Evolutionary conservation across 2,329 filamentous ascomycete species (phyloP), one percentile per base, ranked within the genome.

Genomic region (Penicillium sp.): DNA sequence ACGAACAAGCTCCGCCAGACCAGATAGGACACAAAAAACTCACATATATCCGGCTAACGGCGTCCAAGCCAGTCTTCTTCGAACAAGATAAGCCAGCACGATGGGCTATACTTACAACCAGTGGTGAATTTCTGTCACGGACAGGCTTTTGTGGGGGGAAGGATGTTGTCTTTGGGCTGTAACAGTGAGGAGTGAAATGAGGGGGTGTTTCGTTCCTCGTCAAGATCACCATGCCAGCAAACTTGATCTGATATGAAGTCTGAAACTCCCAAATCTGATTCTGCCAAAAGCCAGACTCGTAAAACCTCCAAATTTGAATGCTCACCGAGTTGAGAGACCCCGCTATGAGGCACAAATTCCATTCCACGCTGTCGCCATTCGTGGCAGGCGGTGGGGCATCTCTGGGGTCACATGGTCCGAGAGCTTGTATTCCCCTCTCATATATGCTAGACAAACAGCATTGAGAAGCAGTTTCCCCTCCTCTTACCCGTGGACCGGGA

Each of bases 331-430:
- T 31, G 62, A 63, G 38, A 54, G 38, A 30, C 50, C 49, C 55
- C 60, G 50, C 50, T 47, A 50, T 55, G 60, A 50, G 60, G 55
- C 55, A 55, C 56, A 53, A 63, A 66, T 29, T 55, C 60, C 55
- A 38, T 21, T 5, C 29, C 41, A 49, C 7, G 2, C 52, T 17
- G 7, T 19, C 29, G 38, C 54, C 51, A 61, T 26, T 26, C 26
- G 26, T 26, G 56, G 48, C 64, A 65, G 64, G 66, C 67, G 67
- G 67, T 69, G 62, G 66, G 49, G 68, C 5, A 48, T 66, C 69
- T 69, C 69, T 72, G 71, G 72, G 68, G 70, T 72, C 72, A 69
- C 69, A 75, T 72, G 71, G 67, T 61, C 62, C 67, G 69, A 71
- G 68, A 71, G 64, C 64, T 68, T 48, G 45, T 59, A 64, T 8